phyloP scores from a whole-genome alignment of 495 filamentous ascomycete genomes.

The Penicillium tannophilum region DNA sequence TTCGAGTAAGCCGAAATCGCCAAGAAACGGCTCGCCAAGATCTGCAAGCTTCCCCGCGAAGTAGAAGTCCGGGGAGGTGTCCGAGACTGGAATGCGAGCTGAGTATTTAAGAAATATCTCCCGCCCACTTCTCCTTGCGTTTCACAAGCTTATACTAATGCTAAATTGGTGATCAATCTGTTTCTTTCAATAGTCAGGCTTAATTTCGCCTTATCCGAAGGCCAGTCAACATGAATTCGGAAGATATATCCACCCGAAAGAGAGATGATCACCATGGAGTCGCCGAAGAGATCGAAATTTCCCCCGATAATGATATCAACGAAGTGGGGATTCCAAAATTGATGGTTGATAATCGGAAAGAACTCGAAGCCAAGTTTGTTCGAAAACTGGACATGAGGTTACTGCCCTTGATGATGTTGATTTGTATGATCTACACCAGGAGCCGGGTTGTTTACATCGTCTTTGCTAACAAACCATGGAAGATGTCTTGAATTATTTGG shows the following conservation, averaged over 20 bases:
- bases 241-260: not conserved
- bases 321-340: slow-evolving; percentile 4
- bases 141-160: no score
- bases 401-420: slow-evolving; percentile 45
- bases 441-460: not conserved
- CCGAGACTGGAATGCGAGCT: not conserved
- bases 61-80: not conserved
- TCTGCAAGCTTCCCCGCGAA: slow-evolving; percentile 5
- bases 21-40: slow-evolving; percentile 8
- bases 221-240: not conserved
- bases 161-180: no score
- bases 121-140: not conserved
- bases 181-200: no score
- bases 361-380: slow-evolving; percentile 41
- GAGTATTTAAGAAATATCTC: not conserved
- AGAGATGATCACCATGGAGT: not conserved
- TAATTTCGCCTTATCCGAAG: not conserved
- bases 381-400: slow-evolving; percentile 45
- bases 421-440: slow-evolving; percentile 11
- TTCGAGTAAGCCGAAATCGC: slow-evolving; percentile 8
- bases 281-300: slow-evolving; percentile 2
- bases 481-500: slow-evolving; percentile 50
- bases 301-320: not conserved
- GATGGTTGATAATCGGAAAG: slow-evolving; percentile 5
- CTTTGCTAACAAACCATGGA: not conserved